A percentile compares a stretch with the other conserved stretches of the same genome.
Evolutionary conservation across 257 asterid species (phyloP).

Genomic region (Pogostemon cablin): DNA sequence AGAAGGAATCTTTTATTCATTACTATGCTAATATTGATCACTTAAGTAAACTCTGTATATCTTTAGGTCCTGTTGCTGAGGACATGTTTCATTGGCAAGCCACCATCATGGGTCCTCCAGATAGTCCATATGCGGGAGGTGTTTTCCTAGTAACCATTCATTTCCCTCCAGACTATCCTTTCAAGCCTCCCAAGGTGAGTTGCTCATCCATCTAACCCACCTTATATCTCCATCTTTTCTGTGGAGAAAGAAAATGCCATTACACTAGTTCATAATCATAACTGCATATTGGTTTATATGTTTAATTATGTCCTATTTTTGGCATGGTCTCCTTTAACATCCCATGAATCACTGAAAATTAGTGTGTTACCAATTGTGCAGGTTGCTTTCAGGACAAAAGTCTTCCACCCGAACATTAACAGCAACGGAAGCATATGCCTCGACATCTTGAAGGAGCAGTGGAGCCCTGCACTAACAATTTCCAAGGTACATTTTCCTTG

Average conservation of each 20-base stretch:
- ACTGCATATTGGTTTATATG: background rate
- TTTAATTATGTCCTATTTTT: background rate
- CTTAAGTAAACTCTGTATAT: slow-evolving; percentile 13
- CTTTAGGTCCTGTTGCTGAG: slow-evolving; percentile 75
- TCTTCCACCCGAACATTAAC: slow-evolving; percentile 50
- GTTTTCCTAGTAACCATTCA: slow-evolving; percentile 74
- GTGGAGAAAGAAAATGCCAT: background rate
- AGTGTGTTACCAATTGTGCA: slow-evolving; percentile 23
- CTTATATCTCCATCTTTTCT: background rate
- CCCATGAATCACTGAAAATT: background rate
- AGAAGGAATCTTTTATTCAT: background rate
- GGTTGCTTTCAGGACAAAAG: slow-evolving; percentile 46
- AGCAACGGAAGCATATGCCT: slow-evolving; percentile 54
- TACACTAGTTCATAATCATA: slow-evolving; percentile 5
- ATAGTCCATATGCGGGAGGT: slow-evolving; percentile 82
- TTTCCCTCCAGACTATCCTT: slow-evolving; percentile 85
- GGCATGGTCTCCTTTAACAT: slow-evolving; percentile 1
- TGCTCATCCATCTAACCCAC: background rate
- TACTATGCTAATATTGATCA: background rate
- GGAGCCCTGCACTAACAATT: slow-evolving; percentile 47
- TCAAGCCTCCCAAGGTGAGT: slow-evolving; percentile 73
- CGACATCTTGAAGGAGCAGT: slow-evolving; percentile 48
- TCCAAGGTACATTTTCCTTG: slow-evolving; percentile 38
- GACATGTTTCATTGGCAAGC: slow-evolving; percentile 95
- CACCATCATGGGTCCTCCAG: slow-evolving; percentile 82